Base-by-base conservation (phyloP, 2,329 filamentous ascomycete species). In the Macroventuria anomochaeta region DNA sequence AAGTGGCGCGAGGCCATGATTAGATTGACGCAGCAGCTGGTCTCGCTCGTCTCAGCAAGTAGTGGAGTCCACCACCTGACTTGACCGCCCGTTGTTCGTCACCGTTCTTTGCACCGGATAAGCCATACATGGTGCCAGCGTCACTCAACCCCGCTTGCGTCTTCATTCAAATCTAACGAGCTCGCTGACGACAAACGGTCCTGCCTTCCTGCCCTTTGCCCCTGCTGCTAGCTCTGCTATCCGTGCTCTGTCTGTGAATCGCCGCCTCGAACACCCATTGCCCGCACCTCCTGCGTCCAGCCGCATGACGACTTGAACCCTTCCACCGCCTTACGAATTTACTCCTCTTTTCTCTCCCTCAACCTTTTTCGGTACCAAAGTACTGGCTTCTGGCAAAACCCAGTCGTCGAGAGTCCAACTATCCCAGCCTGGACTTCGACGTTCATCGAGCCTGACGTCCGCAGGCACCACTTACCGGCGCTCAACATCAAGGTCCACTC, bases 211-310 rank as follows among this genome's bases (percentile, higher is more conserved):
- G 32, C 20, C 46, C 20, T 33, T 50, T 61, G 53, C 55, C 38
- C 57, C 55, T 51, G 37, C 41, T 51, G 46, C 49, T 38, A 31
- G 32, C 40, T 55, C 37, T 50, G 39, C 46, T 42, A 41, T 47
- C 41, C 46, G 48, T 62, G 53, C 53, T 53, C 28, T 32, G 12
- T 51, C 57, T 59, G 60, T 64, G 60, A 63, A 61, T 54, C 54
- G 57, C 58, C 41, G 28, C 51, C 40, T 47, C 61, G 54, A 58
- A 57, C 50, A 40, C 39, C 56, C 57, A 48, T 53, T 34, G 46
- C 49, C 36, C 33, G 38, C 29, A 12, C 36, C 29, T 53, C 50
- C 42, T 54, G 53, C 57, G 53, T 52, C 59, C 51, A 46, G 40
- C 49, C 55, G 57, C 55, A 39, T 29, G 23, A 47, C 48, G 32